Conservation (phyloP, 1,284 basidiomycete species). For the Vanrija pseudolonga region DNA sequence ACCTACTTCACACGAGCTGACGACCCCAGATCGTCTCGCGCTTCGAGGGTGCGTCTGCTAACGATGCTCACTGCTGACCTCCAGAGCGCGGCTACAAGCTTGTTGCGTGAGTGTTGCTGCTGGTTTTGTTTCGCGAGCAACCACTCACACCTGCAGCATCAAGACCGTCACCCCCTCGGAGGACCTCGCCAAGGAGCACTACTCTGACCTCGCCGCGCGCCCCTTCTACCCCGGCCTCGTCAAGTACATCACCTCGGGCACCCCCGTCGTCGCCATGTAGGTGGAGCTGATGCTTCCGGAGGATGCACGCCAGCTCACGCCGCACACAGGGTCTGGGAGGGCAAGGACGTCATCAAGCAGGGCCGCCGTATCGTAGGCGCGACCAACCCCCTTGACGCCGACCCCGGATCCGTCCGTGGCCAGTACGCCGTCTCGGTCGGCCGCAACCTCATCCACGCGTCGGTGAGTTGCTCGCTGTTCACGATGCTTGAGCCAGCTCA, state of each 20-base stretch:
- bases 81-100: conserved; percentile 46
- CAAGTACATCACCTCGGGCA: conserved; percentile 47
- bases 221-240: conserved; percentile 46
- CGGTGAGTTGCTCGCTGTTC: conserved; percentile 9
- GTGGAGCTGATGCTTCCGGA: background rate
- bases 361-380: conserved; percentile 46
- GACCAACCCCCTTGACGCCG: conserved; percentile 44
- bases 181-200: conserved; percentile 45
- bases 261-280: conserved; percentile 47
- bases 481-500: too few species aligned
- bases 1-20: too few species aligned
- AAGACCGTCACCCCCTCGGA: conserved; percentile 43
- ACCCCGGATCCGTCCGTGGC: conserved; percentile 38
- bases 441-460: conserved; percentile 53
- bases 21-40: too few species aligned
- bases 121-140: background rate
- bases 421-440: conserved; percentile 47
- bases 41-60: conserved; percentile 2
- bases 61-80: conserved; percentile 17
- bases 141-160: conserved; percentile 22
- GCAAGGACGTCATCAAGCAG: conserved; percentile 46
- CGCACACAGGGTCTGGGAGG: conserved; percentile 43
- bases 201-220: conserved; percentile 38
- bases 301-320: background rate
- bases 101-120: conserved; percentile 33